These are phyloP conservation scores for Volvox carteri DNA, from an alignment of 163 green algal genomes.

Conservation along the genomic window DNA sequence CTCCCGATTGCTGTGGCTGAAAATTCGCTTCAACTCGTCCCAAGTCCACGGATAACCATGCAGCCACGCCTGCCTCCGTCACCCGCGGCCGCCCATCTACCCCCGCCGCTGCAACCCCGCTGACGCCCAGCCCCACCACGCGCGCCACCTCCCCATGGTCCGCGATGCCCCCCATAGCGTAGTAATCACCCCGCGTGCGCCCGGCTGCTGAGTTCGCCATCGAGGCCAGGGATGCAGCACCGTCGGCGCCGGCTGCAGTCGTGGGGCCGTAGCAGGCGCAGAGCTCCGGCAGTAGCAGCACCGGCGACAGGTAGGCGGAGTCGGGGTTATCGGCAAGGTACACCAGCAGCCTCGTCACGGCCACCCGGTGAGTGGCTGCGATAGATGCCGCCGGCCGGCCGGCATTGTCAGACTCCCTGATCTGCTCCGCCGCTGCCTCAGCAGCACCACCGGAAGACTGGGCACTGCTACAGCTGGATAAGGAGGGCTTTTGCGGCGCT, in stretches of 20 bases:
- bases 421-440: background rate
- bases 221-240: no score
- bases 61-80: no score
- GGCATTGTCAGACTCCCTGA: no score
- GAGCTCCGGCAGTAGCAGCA: constrained; percentile 43
- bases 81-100: no score
- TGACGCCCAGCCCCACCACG: background rate
- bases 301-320: constrained; percentile 49
- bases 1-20: constrained; percentile 52
- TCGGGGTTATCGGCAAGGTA: constrained; percentile 47
- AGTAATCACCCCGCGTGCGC: no score
- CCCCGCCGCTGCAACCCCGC: background rate
- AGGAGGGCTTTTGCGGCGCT: no score
- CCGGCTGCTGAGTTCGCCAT: no score
- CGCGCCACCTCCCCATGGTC: background rate
- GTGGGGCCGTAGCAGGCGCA: background rate
- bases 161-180: no score
- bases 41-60: background rate
- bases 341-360: constrained; percentile 19
- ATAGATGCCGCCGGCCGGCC: no score
- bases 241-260: background rate
- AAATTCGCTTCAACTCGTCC: background rate
- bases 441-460: no score
- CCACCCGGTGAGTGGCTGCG: background rate
- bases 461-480: no score